Conservation (phyloP, 108 stramenopile species). For the Craspedostauros australis region DNA sequence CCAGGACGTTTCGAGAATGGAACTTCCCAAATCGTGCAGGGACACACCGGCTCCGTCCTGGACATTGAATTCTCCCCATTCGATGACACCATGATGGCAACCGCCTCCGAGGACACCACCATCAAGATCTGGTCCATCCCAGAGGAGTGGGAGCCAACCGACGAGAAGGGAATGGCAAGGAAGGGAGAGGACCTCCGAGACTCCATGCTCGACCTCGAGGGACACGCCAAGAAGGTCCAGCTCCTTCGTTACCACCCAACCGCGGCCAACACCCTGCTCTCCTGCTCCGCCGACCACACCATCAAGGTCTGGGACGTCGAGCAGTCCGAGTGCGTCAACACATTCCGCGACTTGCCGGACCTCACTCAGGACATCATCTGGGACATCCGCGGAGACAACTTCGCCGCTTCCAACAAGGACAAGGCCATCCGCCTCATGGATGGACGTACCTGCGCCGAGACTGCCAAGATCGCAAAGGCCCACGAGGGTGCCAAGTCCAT, state of each 20-base stretch:
- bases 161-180: conserved; percentile 83
- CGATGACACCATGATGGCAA: conserved; percentile 90
- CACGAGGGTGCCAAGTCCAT: conserved; percentile 93
- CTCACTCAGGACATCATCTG: conserved; percentile 95
- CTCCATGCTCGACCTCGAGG: conserved; percentile 80
- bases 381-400: conserved; percentile 87
- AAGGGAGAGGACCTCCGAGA: conserved; percentile 76
- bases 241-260: conserved; percentile 92
- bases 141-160: conserved; percentile 83
- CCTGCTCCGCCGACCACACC: conserved; percentile 76
- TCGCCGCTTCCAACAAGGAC: conserved; percentile 92
- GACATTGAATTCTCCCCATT: conserved; percentile 99
- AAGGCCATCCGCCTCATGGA: conserved; percentile 90
- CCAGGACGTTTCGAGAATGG: conserved; percentile 81
- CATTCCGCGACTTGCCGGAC: conserved; percentile 66
- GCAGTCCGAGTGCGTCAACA: conserved; percentile 50
- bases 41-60: conserved; percentile 89
- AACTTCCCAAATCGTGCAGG: conserved; percentile 72
- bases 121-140: conserved; percentile 98
- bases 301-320: conserved; percentile 98
- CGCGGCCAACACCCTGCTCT: conserved; percentile 85
- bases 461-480: conserved; percentile 49
- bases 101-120: conserved; percentile 90
- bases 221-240: conserved; percentile 92
- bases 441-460: conserved; percentile 55